Evolutionary conservation across 805 yeast genomes (phyloP).

Genomic region (Metschnikowia reukaufii): DNA sequence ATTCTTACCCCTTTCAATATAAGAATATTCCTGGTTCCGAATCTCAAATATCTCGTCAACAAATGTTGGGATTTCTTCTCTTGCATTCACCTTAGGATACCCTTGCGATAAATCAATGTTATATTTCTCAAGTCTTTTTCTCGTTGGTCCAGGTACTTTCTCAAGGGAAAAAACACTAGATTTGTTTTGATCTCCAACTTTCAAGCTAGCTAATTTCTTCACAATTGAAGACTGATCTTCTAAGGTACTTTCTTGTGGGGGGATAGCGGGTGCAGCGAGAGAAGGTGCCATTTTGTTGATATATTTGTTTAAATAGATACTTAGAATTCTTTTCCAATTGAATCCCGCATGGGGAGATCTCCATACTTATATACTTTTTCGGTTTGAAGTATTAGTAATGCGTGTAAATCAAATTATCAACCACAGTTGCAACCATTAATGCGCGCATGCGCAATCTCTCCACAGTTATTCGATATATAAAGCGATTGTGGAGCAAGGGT

Average conservation of each 20-base stretch:
- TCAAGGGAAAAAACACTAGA: background rate
- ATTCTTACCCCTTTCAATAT: slow-evolving; percentile 24
- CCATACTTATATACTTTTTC: background rate
- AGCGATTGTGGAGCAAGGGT: too few relatives aligned
- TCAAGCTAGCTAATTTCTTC: background rate
- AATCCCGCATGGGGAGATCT: background rate
- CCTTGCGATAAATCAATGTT: slow-evolving; percentile 18
- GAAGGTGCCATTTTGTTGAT: background rate
- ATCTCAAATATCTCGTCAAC: slow-evolving; percentile 23
- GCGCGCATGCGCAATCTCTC: background rate
- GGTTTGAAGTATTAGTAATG: slow-evolving; percentile 2
- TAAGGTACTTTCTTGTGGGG: background rate
- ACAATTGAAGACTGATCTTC: background rate
- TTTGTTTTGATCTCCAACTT: background rate
- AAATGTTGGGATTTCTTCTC: slow-evolving; percentile 21
- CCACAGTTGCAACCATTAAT: background rate
- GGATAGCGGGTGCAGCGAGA: background rate
- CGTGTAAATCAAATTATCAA: background rate
- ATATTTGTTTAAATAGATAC: background rate
- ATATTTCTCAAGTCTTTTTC: background rate
- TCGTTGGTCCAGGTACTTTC: background rate
- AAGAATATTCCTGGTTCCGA: slow-evolving; percentile 22
- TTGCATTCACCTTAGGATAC: slow-evolving; percentile 23
- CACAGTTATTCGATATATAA: background rate
- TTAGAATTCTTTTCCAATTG: background rate